Evolutionary conservation across 140 eudicot genomes (phyloP).

Genomic region (Stevia rebaudiana): DNA sequence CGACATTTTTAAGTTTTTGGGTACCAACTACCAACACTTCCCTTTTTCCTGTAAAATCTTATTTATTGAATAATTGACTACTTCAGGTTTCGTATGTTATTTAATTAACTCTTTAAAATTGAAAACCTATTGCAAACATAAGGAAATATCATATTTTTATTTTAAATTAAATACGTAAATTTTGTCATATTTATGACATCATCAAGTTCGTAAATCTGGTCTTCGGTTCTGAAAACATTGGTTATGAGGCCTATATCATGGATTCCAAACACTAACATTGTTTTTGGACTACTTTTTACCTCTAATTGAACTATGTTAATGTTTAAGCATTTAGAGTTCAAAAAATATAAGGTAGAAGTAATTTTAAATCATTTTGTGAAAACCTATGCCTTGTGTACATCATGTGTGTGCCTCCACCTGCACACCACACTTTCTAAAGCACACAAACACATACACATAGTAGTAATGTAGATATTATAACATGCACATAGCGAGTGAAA

Average conservation of each 20-base stretch:
- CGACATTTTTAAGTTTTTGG: too few species aligned
- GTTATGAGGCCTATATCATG: not conserved
- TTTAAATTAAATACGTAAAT: too few species aligned
- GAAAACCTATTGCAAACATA: too few species aligned
- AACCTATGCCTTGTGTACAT: not conserved
- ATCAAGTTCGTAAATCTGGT: too few species aligned
- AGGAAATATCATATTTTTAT: too few species aligned
- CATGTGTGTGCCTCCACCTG: not conserved
- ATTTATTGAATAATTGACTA: too few species aligned
- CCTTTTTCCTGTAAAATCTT: too few species aligned
- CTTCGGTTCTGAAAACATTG: too few species aligned
- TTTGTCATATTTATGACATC: too few species aligned
- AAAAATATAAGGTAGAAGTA: not conserved
- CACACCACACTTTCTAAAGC: not conserved
- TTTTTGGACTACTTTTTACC: not conserved
- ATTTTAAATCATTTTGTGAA: not conserved
- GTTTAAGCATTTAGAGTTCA: not conserved
- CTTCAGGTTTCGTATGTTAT: too few species aligned
- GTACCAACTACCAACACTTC: too few species aligned
- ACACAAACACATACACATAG: not conserved
- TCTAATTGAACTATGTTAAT: not conserved
- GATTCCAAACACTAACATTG: not conserved
- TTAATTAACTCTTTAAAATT: too few species aligned
- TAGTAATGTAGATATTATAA: not conserved
- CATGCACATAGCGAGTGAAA: conserved; percentile 16